Conservation (phyloP, 139 green algal species). For the Yamagishiella unicocca region DNA sequence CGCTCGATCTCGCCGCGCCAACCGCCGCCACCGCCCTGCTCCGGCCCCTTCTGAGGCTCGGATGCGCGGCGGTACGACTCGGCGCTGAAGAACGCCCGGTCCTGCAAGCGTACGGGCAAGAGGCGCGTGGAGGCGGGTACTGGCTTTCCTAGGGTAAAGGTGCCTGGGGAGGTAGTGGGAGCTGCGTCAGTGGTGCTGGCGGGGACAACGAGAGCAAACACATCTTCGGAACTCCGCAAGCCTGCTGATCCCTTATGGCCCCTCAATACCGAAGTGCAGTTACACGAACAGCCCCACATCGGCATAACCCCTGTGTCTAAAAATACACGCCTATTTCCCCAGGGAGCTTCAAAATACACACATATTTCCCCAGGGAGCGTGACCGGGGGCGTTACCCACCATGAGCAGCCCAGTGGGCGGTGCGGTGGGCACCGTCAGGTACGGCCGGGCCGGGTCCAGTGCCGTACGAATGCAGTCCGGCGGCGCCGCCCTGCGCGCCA, state of each 20-base stretch:
- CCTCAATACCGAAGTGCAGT: too few species aligned
- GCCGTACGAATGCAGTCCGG: slow-evolving; percentile 25
- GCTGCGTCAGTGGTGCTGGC: too few species aligned
- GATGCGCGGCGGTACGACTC: not conserved
- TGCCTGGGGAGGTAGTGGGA: too few species aligned
- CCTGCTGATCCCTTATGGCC: too few species aligned
- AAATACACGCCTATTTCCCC: too few species aligned
- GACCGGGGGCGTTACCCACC: too few species aligned
- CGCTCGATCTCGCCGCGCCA: slow-evolving; percentile 1
- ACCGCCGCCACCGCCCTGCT: not conserved
- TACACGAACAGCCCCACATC: too few species aligned
- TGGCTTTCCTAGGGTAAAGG: not conserved
- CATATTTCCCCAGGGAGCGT: too few species aligned
- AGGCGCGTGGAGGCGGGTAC: not conserved
- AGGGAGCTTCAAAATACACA: too few species aligned
- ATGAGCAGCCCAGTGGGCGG: slow-evolving; percentile 28
- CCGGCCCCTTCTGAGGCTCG: not conserved
- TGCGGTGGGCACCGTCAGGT: slow-evolving; percentile 31
- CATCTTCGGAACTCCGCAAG: too few species aligned
- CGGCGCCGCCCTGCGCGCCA: slow-evolving; percentile 17
- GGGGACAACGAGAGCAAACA: too few species aligned
- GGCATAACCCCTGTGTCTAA: too few species aligned
- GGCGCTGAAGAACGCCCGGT: slow-evolving; percentile 1
- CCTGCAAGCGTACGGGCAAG: not conserved
- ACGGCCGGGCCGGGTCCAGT: not conserved